Conservation (phyloP, 2,329 filamentous ascomycete genomes). For the Cladobotryum protrusum region DNA sequence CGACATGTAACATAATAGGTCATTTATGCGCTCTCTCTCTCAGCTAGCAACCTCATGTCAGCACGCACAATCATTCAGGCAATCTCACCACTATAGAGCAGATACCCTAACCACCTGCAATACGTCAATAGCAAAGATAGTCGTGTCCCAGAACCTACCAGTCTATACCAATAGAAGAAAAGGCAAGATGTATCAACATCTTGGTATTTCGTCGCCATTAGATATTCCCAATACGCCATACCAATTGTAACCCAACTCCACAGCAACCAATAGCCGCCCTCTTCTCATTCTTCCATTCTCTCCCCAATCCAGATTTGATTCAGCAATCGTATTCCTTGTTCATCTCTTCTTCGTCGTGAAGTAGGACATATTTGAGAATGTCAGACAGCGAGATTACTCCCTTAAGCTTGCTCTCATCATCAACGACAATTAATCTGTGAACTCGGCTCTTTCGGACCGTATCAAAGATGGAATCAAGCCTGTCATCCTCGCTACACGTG, state of each 20-base stretch:
- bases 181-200: slow-evolving; percentile 7
- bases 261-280: neutral
- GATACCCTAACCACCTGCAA: neutral
- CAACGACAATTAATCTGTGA: slow-evolving; percentile 86
- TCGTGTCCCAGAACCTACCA: neutral
- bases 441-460: slow-evolving; percentile 93
- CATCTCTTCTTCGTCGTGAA: slow-evolving; percentile 63
- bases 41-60: neutral
- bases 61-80: neutral
- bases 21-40: too few species aligned
- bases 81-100: neutral
- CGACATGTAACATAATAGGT: too few species aligned
- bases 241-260: slow-evolving; percentile 5
- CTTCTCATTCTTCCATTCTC: neutral
- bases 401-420: slow-evolving; percentile 78
- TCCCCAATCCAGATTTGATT: neutral
- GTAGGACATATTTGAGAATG: slow-evolving; percentile 88
- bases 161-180: slow-evolving; percentile 5
- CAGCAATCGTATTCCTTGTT: neutral
- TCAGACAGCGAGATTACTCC: slow-evolving; percentile 92
- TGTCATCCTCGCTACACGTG: slow-evolving; percentile 86
- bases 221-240: slow-evolving; percentile 10
- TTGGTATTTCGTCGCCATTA: slow-evolving; percentile 1
- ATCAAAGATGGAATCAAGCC: slow-evolving; percentile 92
- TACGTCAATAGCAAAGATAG: neutral